Evolutionary conservation across 495 filamentous ascomycete species (phyloP), one percentile per base, ranked within the genome.

Genomic region (Neurospora sp.): DNA sequence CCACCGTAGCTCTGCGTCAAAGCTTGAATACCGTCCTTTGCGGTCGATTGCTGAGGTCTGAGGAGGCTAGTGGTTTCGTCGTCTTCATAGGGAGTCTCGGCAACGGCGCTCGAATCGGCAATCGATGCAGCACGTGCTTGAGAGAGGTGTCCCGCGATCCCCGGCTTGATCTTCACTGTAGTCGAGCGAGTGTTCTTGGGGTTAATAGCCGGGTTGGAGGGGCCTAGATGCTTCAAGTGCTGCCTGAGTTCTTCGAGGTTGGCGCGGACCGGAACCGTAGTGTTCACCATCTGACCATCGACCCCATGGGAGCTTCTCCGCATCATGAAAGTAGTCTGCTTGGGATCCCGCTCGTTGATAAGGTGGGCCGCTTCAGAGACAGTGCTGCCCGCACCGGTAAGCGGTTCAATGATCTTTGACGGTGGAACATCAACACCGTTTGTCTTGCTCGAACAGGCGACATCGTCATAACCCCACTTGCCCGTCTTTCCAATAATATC

Each of bases 161-260:
- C 89, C 8, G 89, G 89, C 81, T 98, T 98, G 81, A 97, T 95
- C 81, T 98, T 98, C 70, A 99, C 94, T 14, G 89, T 90, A 40
- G 90, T 91, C 73, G 93, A 95, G n/a, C 91, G 90, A 2, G 96
- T 97, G 71, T 88, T 84, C 74, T 92, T 90, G 4, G 96, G 96
- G 42, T 92, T 89, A 71, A 89, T 92, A 3, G 96, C 96, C 18
- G 92, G 88, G 77, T 99, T 99, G 2, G 93, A 96, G 0, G 96
- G 96, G 0, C 96, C 96, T 3, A 99, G 89, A 77, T 96, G 92
- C 77, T 93, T 96, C 12, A 98, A 84, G 74, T 97, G 94, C 75
- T 94, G 89, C 69, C 87, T 88, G 72, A 97, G 88, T 69, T 97
- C 93, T 70, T 86, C 83, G 20, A 87, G 78, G 66, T 87, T 90